Conservation (phyloP, 495 filamentous ascomycete species). For the Platismatia glauca region DNA sequence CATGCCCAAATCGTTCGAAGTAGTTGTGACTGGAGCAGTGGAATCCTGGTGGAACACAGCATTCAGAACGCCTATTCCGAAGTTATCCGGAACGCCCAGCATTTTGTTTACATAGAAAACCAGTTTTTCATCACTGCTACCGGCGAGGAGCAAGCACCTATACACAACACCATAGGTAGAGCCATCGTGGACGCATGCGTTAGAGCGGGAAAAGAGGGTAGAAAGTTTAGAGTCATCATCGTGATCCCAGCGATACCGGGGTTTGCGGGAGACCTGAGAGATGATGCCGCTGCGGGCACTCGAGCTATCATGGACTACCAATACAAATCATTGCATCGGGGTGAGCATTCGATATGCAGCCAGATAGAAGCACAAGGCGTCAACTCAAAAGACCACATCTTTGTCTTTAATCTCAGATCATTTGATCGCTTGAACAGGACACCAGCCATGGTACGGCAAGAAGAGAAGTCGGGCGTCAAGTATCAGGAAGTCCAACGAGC, state of each 20-base stretch:
- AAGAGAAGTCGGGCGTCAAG: constrained; percentile 67
- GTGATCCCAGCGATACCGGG: constrained; percentile 86
- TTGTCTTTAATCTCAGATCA: constrained; percentile 82
- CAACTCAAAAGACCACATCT: constrained; percentile 72
- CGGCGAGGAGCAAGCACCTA: constrained; percentile 71
- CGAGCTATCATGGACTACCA: constrained; percentile 98
- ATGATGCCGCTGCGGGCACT: constrained; percentile 74
- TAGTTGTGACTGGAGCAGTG: constrained; percentile 91
- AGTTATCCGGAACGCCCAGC: constrained; percentile 71
- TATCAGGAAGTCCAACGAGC: constrained; percentile 81
- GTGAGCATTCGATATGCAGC: constrained; percentile 79
- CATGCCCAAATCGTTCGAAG: constrained; percentile 78
- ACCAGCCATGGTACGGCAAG: constrained; percentile 53
- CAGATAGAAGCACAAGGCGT: constrained; percentile 70
- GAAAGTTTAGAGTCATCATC: constrained; percentile 87
- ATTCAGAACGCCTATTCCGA: constrained; percentile 91
- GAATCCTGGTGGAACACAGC: constrained; percentile 77
- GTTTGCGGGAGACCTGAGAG: constrained; percentile 83
- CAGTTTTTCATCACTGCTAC: constrained; percentile 97
- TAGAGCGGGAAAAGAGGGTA: constrained; percentile 66
- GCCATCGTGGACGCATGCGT: constrained; percentile 88
- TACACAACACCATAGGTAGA: constrained; percentile 77
- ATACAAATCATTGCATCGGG: constrained; percentile 88
- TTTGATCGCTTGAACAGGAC: constrained; percentile 88
- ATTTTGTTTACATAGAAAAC: constrained; percentile 96